These are phyloP conservation scores for Ustilaginoidea virens DNA, from an alignment of 2,329 filamentous ascomycete genomes.

Conservation along the genomic window DNA sequence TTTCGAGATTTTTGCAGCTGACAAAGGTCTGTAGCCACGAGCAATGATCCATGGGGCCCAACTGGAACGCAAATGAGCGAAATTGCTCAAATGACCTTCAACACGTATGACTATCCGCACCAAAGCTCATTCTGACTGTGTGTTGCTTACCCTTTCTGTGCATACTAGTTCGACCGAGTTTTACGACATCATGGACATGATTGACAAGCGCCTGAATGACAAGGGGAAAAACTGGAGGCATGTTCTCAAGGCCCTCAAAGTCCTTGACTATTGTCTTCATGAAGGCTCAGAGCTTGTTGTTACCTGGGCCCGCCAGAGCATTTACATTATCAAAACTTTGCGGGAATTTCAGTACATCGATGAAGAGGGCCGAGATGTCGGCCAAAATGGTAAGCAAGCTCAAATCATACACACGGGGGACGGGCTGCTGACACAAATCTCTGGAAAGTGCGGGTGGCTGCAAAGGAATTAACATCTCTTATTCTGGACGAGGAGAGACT, in stretches of 20 bases:
- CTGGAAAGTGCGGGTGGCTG: conserved; percentile 69
- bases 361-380: conserved; percentile 88
- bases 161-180: conserved; percentile 72
- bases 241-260: conserved; percentile 92
- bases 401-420: no score
- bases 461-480: conserved; percentile 85
- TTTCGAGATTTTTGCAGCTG: no score
- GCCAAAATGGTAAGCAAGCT: conserved; percentile 90
- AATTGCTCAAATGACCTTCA: conserved; percentile 94
- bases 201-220: conserved; percentile 96
- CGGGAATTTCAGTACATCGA: conserved; percentile 95
- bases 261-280: conserved; percentile 93
- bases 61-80: conserved; percentile 98
- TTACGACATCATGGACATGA: conserved; percentile 99
- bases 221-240: conserved; percentile 99
- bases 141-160: not conserved
- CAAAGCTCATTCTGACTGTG: no score
- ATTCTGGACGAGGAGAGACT: conserved; percentile 89
- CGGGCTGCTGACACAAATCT: conserved; percentile 6
- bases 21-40: conserved; percentile 54
- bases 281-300: conserved; percentile 94
- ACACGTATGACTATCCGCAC: conserved; percentile 50
- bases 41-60: conserved; percentile 97
- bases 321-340: conserved; percentile 97
- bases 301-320: conserved; percentile 94